Conservation (phyloP, 805 yeast genomes). For the Kodamaea leandrae region DNA sequence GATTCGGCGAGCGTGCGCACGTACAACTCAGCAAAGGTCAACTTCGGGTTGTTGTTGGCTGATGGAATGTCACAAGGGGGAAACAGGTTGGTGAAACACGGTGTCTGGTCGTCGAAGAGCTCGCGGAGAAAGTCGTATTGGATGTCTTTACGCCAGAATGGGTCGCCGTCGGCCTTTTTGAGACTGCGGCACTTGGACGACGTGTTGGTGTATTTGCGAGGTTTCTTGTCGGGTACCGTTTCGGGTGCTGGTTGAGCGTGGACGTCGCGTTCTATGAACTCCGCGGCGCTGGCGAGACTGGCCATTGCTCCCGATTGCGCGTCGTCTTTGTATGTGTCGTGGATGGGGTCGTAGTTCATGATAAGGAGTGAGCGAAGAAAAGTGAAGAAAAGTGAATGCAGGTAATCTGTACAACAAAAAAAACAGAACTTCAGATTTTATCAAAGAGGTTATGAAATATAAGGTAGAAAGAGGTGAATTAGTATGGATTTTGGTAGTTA, state of each 20-base stretch:
- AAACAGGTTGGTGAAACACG: slow-evolving; percentile 68
- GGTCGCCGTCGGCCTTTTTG: slow-evolving; percentile 90
- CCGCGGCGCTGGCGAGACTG: slow-evolving; percentile 5
- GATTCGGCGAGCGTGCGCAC: slow-evolving; percentile 79
- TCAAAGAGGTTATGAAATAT: too few species aligned
- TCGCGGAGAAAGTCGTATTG: slow-evolving; percentile 73
- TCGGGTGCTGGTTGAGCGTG: background rate
- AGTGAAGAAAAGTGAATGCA: background rate
- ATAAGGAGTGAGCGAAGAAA: background rate
- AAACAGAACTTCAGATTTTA: too few species aligned
- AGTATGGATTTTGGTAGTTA: too few species aligned
- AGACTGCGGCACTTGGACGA: slow-evolving; percentile 51
- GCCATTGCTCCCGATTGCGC: background rate
- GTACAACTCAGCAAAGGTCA: slow-evolving; percentile 83
- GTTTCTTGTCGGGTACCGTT: background rate
- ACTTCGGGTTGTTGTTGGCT: slow-evolving; percentile 40
- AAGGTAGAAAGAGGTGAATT: too few species aligned
- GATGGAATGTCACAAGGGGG: slow-evolving; percentile 39
- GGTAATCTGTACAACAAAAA: background rate
- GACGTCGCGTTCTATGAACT: slow-evolving; percentile 1
- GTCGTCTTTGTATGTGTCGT: slow-evolving; percentile 29
- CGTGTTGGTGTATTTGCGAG: slow-evolving; percentile 17
- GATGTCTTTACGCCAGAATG: slow-evolving; percentile 83
- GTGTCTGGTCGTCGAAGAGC: slow-evolving; percentile 59
- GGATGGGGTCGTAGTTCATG: slow-evolving; percentile 46